Percentiles rank a stretch among this genome's conserved stretches.
Evolutionary conservation across 345 rosid genomes (phyloP).

Genomic region (Salix brachista): DNA sequence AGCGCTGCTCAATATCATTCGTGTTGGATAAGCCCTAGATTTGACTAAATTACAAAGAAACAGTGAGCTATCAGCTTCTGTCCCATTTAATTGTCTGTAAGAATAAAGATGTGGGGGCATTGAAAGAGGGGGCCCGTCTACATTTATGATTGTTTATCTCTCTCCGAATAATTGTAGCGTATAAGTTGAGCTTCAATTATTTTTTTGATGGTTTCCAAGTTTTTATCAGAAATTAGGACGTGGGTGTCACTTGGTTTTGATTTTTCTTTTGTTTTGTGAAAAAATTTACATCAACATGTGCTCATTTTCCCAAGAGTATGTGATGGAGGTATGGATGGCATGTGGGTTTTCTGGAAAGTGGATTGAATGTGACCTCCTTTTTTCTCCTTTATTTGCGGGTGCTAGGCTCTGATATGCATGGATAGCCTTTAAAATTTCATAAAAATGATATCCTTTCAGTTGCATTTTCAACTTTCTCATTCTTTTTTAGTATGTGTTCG

Average conservation of each 20-base stretch:
- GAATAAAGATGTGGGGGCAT: slow-evolving; percentile 11
- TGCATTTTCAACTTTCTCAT: background rate
- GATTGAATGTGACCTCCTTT: slow-evolving; percentile 44
- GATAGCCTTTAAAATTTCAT: slow-evolving; percentile 24
- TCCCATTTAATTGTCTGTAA: slow-evolving; percentile 1
- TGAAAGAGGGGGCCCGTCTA: slow-evolving; percentile 32
- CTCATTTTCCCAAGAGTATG: slow-evolving; percentile 27
- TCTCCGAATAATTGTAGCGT: slow-evolving; percentile 6
- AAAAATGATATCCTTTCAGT: background rate
- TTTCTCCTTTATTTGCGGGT: slow-evolving; percentile 27
- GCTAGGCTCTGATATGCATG: slow-evolving; percentile 27
- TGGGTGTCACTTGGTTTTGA: slow-evolving; percentile 11
- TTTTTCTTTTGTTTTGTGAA: slow-evolving; percentile 11
- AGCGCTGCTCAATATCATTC: background rate
- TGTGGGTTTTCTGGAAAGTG: slow-evolving; percentile 39
- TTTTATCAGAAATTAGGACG: slow-evolving; percentile 1
- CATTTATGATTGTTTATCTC: slow-evolving; percentile 32
- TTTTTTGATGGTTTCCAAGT: background rate
- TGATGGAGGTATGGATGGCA: slow-evolving; percentile 39
- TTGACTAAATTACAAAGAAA: slow-evolving; percentile 22
- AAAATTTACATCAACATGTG: slow-evolving; percentile 3
- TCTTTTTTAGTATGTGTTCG: background rate
- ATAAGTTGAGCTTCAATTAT: slow-evolving; percentile 26
- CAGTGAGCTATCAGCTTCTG: slow-evolving; percentile 14
- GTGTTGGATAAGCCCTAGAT: background rate